phyloP scores from a whole-genome alignment of 495 filamentous ascomycete species.

The Hypoxylon trugodes region DNA sequence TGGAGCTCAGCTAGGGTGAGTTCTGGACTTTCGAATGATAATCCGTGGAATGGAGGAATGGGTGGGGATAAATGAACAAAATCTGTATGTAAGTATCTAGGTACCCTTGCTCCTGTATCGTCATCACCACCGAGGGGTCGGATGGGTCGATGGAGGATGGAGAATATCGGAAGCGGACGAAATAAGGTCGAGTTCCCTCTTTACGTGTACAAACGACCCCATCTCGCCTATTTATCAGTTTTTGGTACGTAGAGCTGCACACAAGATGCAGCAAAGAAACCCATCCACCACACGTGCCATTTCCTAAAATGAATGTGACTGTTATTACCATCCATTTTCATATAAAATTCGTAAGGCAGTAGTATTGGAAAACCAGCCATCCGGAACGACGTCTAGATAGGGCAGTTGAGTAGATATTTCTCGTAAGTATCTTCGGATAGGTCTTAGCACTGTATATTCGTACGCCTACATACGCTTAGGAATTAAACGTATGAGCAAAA shows the following conservation, averaged over 20 bases:
- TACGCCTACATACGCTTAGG: too few relatives aligned
- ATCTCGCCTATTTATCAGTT: conserved; percentile 35
- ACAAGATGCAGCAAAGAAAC: conserved; percentile 4
- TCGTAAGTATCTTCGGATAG: background rate
- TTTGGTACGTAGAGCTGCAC: conserved; percentile 4
- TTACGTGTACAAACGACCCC: conserved; percentile 11
- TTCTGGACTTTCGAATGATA: background rate
- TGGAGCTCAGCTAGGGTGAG: conserved; percentile 15
- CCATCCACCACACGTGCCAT: conserved; percentile 7
- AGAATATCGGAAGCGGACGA: conserved; percentile 24
- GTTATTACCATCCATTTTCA: background rate
- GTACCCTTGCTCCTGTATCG: conserved; percentile 18
- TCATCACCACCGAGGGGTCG: conserved; percentile 23
- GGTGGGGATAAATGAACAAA: conserved; percentile 23
- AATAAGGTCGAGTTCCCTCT: conserved; percentile 14
- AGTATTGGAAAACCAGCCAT: conserved; percentile 6
- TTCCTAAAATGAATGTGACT: background rate
- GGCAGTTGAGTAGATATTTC: conserved; percentile 6
- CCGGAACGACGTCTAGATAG: conserved; percentile 24
- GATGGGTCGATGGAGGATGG: conserved; percentile 29
- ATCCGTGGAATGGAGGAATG: conserved; percentile 7
- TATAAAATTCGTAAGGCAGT: conserved; percentile 4
- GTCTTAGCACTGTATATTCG: too few relatives aligned
- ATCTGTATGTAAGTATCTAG: too few relatives aligned
- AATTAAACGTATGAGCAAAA: background rate